These are phyloP conservation scores for Neocucurbitaria cava DNA, from an alignment of 2,329 filamentous ascomycete species.

Conservation along the genomic window DNA sequence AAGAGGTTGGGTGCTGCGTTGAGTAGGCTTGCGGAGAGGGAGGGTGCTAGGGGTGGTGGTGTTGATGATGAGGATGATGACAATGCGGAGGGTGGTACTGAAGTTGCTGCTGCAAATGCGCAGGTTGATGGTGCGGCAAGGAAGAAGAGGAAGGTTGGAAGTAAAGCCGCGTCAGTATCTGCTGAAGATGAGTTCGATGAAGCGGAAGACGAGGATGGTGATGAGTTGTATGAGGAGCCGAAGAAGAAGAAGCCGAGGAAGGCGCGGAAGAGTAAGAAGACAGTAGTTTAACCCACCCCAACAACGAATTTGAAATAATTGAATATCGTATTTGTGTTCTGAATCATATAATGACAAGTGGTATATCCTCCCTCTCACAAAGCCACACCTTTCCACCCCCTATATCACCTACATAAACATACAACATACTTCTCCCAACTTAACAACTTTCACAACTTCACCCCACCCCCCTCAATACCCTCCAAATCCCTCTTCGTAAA, in stretches of 20 bases:
- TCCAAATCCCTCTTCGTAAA: constrained; percentile 36
- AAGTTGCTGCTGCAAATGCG: constrained; percentile 1
- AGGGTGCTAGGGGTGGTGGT: constrained; percentile 32
- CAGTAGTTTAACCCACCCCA: background rate
- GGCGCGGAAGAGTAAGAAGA: constrained; percentile 20
- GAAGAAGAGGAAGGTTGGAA: constrained; percentile 32
- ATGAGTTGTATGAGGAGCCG: constrained; percentile 37
- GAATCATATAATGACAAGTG: background rate
- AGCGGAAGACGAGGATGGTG: constrained; percentile 23
- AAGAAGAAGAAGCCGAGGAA: constrained; percentile 36
- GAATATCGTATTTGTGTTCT: background rate
- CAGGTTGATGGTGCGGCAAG: constrained; percentile 4
- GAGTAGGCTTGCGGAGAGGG: constrained; percentile 37
- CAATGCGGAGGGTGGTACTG: constrained; percentile 17
- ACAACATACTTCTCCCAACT: background rate
- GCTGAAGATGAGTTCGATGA: constrained; percentile 19
- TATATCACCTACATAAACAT: too few species aligned
- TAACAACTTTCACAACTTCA: constrained; percentile 35
- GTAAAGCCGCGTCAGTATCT: constrained; percentile 13
- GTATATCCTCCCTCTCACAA: too few species aligned
- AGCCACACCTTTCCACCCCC: too few species aligned
- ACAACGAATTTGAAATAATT: background rate
- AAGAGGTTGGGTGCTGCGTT: constrained; percentile 46
- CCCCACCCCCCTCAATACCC: constrained; percentile 30
- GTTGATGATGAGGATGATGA: constrained; percentile 24